A percentile compares a stretch with the other conserved stretches of the same genome.
These are phyloP conservation scores for Fusarium xyrophilum DNA, from an alignment of 2,329 filamentous ascomycete species.

Conservation along the genomic window DNA sequence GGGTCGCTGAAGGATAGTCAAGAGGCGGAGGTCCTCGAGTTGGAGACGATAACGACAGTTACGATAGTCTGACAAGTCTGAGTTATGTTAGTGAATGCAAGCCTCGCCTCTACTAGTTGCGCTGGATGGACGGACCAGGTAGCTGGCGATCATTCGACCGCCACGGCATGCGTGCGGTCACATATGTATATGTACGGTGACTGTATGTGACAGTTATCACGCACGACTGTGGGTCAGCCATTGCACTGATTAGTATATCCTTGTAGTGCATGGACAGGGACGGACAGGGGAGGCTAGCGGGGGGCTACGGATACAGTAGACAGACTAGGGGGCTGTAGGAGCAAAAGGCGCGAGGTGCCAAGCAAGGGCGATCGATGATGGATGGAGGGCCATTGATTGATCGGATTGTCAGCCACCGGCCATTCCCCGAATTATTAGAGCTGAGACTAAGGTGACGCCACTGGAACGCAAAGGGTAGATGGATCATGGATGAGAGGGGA, in stretches of 20 bases:
- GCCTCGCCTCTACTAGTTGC: neutral
- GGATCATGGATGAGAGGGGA: neutral
- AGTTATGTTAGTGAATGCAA: neutral
- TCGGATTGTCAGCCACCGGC: neutral
- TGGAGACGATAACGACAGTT: slow-evolving; percentile 2
- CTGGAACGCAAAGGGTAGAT: neutral
- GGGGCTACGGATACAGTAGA: too few relatives aligned
- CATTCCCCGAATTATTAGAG: neutral
- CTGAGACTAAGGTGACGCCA: slow-evolving; percentile 8
- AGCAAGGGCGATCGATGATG: slow-evolving; percentile 1
- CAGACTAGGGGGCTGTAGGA: neutral
- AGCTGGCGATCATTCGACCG: neutral
- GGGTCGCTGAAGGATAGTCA: neutral
- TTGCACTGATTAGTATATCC: neutral
- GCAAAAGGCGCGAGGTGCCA: neutral
- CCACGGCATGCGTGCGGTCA: neutral
- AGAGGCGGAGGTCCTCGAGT: neutral
- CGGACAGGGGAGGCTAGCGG: neutral
- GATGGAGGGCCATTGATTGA: neutral
- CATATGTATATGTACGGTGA: too few relatives aligned
- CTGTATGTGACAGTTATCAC: neutral
- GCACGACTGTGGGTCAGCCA: slow-evolving; percentile 3
- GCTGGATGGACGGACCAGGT: neutral
- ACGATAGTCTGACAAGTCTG: slow-evolving; percentile 5
- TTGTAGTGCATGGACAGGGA: neutral